Evolutionary conservation across 2,329 filamentous ascomycete species (phyloP), one percentile per base, ranked within the genome.

Genomic region (Aspergillus sp.): DNA sequence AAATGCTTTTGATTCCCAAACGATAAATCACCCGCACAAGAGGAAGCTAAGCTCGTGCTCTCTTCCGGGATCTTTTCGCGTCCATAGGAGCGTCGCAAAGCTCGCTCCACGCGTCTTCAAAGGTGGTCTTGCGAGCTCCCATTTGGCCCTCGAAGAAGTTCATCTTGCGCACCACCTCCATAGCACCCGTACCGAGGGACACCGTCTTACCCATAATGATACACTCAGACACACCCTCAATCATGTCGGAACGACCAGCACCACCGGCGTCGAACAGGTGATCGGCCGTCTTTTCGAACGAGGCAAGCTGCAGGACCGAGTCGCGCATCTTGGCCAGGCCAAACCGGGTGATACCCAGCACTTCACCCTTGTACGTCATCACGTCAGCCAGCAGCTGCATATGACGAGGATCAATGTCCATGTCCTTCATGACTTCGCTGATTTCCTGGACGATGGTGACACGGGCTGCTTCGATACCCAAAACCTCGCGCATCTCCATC

Each of bases 201-300:
- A 97, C 95, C 40, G 88, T 92, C 79, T 97, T 93, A 14, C 94
- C 94, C 87, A 97, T 94, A 68, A 99, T 99, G 68, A 99, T 97
- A 73, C 91, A 95, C 76, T 99, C 94, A 50, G 85, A 89, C 9
- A 99, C 94, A 64, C 94, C 94, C 71, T 96, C 89, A 55, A 99
- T 95, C 57, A 84, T 81, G 74, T 99, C 94, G 23, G 85, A 88
- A 78, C 97, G 97, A 81, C 95, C 95, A 52, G 87, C 86, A 4
- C 91, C 89, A 5, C 92, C 94, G 2, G 94, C 94, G 58, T 97
- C 93, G 66, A 99, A 99, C 38, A 99, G 76, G 74, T 99, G 94
- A 69, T 99, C 94, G 0, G 94, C 91, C 44, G 94, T 99, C 82
- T 97, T 97, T 75, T 99, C 94, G 68, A 99, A 99, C 16, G 88